These are phyloP conservation scores for Talaromyces rugulosus DNA, from an alignment of 2,329 filamentous ascomycete species.

Conservation along the genomic window DNA sequence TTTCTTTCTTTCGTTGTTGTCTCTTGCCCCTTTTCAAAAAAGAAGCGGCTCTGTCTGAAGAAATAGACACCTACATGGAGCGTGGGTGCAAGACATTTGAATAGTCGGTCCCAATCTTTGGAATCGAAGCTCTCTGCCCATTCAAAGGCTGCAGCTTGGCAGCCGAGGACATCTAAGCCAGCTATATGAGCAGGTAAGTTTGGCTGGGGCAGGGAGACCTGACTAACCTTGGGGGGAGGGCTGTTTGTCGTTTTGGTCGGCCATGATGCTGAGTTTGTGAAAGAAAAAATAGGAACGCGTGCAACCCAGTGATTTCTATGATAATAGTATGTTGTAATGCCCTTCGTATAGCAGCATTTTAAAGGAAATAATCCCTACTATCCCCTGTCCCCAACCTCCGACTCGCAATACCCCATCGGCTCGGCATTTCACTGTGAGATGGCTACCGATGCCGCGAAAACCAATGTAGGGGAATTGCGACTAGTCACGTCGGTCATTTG, in stretches of 20 bases:
- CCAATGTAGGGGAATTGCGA: too few relatives aligned
- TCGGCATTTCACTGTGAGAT: too few relatives aligned
- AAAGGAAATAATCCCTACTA: too few relatives aligned
- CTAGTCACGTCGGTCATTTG: too few relatives aligned
- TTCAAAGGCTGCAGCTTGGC: conserved; percentile 3
- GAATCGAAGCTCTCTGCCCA: conserved; percentile 10
- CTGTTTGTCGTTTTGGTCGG: not conserved
- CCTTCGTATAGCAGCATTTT: too few relatives aligned
- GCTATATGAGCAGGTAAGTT: not conserved
- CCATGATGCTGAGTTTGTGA: not conserved
- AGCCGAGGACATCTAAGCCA: conserved; percentile 1
- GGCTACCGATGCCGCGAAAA: too few relatives aligned
- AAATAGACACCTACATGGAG: conserved; percentile 2
- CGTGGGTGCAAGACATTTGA: conserved; percentile 6
- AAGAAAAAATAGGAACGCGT: not conserved
- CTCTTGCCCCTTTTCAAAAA: not conserved
- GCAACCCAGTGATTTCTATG: not conserved
- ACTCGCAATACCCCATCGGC: too few relatives aligned
- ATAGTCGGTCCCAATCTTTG: conserved; percentile 12
- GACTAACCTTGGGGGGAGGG: not conserved
- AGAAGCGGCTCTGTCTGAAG: not conserved
- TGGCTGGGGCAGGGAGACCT: not conserved
- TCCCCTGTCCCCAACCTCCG: too few relatives aligned
- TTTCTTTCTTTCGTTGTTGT: not conserved
- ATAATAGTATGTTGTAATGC: too few relatives aligned